Conservation (phyloP, 805 yeast genomes). For the Sporopachydermia lactativora region DNA sequence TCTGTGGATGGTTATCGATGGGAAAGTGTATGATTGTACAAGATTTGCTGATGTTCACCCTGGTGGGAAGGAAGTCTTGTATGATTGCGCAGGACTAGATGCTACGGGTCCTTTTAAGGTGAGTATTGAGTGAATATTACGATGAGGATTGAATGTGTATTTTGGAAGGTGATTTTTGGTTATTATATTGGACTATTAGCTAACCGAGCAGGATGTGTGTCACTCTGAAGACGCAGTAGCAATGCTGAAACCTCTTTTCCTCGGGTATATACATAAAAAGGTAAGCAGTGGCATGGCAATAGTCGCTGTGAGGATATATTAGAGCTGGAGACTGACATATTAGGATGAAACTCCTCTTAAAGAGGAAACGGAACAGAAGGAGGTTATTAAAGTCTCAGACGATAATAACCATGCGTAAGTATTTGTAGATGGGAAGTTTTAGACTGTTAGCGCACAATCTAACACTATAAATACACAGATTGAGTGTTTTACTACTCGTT, state of each 20-base stretch:
- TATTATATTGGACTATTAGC: neutral
- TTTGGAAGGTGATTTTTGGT: neutral
- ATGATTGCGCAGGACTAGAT: constrained; percentile 50
- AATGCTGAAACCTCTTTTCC: constrained; percentile 45
- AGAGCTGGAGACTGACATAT: no score
- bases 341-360: no score
- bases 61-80: constrained; percentile 40
- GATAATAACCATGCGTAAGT: neutral
- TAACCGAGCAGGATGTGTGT: constrained; percentile 68
- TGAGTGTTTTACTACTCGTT: neutral
- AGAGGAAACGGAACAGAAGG: no score
- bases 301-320: no score
- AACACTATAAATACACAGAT: no score
- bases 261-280: constrained; percentile 63
- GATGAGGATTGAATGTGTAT: no score
- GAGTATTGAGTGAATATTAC: no score
- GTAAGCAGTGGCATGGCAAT: no score
- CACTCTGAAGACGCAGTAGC: constrained; percentile 95
- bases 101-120: constrained; percentile 36
- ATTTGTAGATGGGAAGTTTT: no score
- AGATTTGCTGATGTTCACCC: constrained; percentile 52
- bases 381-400: no score
- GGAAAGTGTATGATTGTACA: constrained; percentile 48
- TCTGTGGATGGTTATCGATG: constrained; percentile 15
- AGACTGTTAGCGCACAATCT: no score